Conservation (phyloP, 2,329 filamentous ascomycete genomes). For the Thielaviopsis populi region DNA sequence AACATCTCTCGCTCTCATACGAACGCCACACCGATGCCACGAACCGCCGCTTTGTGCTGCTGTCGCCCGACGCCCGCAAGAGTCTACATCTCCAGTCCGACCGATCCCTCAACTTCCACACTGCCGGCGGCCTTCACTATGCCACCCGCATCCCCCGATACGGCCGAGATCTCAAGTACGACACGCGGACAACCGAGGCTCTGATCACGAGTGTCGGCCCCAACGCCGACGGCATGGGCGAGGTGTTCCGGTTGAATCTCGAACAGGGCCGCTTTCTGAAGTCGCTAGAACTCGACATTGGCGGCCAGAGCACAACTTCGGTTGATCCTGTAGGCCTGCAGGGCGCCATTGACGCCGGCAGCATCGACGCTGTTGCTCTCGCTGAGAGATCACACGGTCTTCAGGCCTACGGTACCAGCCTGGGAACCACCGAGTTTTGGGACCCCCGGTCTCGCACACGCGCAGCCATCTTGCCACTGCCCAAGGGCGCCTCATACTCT, state of each 20-base stretch:
- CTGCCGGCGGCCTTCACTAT: slow-evolving; percentile 74
- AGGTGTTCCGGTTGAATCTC: slow-evolving; percentile 84
- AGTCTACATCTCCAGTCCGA: slow-evolving; percentile 88
- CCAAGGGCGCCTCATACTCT: slow-evolving; percentile 12
- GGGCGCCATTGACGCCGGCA: slow-evolving; percentile 70
- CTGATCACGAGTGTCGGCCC: slow-evolving; percentile 78
- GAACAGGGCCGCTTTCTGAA: slow-evolving; percentile 90
- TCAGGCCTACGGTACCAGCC: slow-evolving; percentile 79
- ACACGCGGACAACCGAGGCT: slow-evolving; percentile 66
- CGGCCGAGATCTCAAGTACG: slow-evolving; percentile 77
- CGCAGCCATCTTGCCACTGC: slow-evolving; percentile 49
- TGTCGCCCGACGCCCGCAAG: slow-evolving; percentile 86
- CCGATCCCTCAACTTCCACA: slow-evolving; percentile 84
- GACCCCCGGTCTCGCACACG: slow-evolving; percentile 72
- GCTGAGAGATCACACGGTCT: slow-evolving; percentile 84
- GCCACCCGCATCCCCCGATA: slow-evolving; percentile 82
- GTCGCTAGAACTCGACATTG: slow-evolving; percentile 81
- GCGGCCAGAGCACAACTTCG: slow-evolving; percentile 40
- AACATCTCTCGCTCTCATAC: slow-evolving; percentile 86
- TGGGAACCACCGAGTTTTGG: slow-evolving; percentile 97
- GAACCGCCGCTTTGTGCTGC: slow-evolving; percentile 79
- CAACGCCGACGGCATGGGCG: slow-evolving; percentile 70
- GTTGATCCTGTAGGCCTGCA: slow-evolving; percentile 58
- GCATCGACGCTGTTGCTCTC: slow-evolving; percentile 74
- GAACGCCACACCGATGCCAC: slow-evolving; percentile 80